These are phyloP conservation scores for Diaporthe sp. DNA, from an alignment of 2,329 filamentous ascomycete species.

Conservation along the genomic window DNA sequence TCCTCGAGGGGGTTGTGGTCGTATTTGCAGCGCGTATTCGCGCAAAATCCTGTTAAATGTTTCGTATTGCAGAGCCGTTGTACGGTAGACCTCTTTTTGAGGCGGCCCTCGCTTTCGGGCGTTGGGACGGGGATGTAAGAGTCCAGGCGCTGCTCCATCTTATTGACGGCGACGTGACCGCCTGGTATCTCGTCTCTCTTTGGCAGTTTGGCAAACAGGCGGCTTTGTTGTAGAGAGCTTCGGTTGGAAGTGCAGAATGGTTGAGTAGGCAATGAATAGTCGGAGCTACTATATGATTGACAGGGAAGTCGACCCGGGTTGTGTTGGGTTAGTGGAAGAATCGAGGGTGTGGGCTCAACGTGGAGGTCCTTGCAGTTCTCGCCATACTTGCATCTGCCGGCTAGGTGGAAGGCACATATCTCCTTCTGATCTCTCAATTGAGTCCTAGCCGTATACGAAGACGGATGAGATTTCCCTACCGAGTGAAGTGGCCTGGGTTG, in stretches of 20 bases:
- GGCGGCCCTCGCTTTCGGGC: conserved; percentile 33
- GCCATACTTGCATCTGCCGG: conserved; percentile 45
- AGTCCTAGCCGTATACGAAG: neutral
- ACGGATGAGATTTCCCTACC: neutral
- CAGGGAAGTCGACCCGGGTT: conserved; percentile 17
- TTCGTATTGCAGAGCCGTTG: too few species aligned
- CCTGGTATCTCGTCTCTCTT: conserved; percentile 41
- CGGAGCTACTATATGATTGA: conserved; percentile 30
- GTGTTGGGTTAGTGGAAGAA: neutral
- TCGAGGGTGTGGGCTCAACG: conserved; percentile 22
- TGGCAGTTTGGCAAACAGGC: conserved; percentile 36
- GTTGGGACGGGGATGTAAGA: conserved; percentile 39
- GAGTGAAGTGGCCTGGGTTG: conserved; percentile 21
- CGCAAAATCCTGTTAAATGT: conserved; percentile 38
- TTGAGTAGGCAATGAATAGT: neutral
- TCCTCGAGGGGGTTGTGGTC: conserved; percentile 42
- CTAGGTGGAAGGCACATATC: conserved; percentile 41
- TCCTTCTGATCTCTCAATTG: conserved; percentile 34
- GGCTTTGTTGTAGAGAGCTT: conserved; percentile 18
- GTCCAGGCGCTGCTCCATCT: conserved; percentile 43
- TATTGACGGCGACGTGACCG: conserved; percentile 43
- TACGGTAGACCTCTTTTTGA: conserved; percentile 40
- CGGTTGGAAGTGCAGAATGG: conserved; percentile 18
- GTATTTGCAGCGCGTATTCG: conserved; percentile 43
- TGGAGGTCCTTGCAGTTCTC: conserved; percentile 43